Evolutionary conservation across 2,329 filamentous ascomycete genomes (phyloP).

Genomic region (Diaporthe aspalathi): DNA sequence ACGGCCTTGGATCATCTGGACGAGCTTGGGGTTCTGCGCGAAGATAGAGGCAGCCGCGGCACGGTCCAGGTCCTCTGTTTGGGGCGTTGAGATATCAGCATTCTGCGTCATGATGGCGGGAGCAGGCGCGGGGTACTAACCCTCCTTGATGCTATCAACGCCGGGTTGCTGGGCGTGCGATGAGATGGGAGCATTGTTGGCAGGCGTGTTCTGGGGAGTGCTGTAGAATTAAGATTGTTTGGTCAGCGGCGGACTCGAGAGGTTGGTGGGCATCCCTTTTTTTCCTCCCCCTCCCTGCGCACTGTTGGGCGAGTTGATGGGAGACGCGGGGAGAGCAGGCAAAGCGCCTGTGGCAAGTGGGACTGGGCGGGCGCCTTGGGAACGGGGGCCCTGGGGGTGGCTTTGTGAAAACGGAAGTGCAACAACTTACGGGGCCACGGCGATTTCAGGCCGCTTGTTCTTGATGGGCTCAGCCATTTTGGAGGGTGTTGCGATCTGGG

Average conservation of each 20-base stretch:
- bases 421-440: constrained; percentile 67
- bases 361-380: constrained; percentile 18
- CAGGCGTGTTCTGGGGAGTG: constrained; percentile 98
- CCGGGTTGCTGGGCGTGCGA: constrained; percentile 96
- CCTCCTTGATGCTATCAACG: constrained; percentile 96
- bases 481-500: constrained; percentile 47
- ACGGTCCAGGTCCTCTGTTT: constrained; percentile 89
- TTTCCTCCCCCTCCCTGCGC: constrained; percentile 40
- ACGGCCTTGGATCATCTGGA: constrained; percentile 98
- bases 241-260: constrained; percentile 40
- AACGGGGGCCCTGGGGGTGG: constrained; percentile 29
- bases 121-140: constrained; percentile 62
- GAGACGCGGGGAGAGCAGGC: constrained; percentile 28
- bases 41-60: constrained; percentile 90
- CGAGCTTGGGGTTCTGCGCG: constrained; percentile 92
- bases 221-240: constrained; percentile 62
- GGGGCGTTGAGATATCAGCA: constrained; percentile 44
- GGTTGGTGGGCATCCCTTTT: not conserved
- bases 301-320: constrained; percentile 24
- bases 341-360: constrained; percentile 27
- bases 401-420: constrained; percentile 17
- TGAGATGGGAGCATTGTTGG: constrained; percentile 94
- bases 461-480: constrained; percentile 73
- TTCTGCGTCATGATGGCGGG: not conserved
- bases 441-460: constrained; percentile 69